A percentile compares a stretch with the other conserved stretches of the same genome.
These are phyloP conservation scores for Amauroascus niger DNA, from an alignment of 2,329 filamentous ascomycete genomes.

Conservation along the genomic window DNA sequence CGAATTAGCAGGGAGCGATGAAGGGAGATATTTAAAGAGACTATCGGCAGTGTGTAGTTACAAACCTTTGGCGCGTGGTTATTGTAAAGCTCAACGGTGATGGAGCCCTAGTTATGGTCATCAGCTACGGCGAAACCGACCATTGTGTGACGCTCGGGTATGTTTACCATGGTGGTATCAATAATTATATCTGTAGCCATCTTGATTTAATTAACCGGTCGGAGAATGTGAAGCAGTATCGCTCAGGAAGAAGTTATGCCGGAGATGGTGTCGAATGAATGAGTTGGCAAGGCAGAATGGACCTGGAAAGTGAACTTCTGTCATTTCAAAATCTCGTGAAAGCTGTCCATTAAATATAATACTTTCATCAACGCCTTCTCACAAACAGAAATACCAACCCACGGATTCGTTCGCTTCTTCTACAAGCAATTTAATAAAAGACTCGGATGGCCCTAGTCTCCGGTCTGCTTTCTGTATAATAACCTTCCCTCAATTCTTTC, in stretches of 20 bases:
- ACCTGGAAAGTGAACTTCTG: neutral
- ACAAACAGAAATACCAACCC: neutral
- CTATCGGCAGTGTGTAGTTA: constrained; percentile 8
- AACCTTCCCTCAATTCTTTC: neutral
- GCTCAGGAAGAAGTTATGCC: too few species aligned
- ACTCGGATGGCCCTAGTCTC: neutral
- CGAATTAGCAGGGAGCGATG: neutral
- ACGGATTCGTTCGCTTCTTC: neutral
- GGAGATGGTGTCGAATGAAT: constrained; percentile 3
- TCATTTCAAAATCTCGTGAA: neutral
- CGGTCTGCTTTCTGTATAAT: neutral
- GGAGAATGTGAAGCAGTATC: too few species aligned
- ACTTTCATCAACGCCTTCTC: neutral
- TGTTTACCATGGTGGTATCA: constrained; percentile 70
- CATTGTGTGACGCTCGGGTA: neutral
- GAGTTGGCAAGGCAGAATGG: neutral
- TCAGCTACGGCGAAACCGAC: neutral
- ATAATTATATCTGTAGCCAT: constrained; percentile 74
- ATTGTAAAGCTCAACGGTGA: constrained; percentile 83
- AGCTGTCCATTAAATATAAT: too few species aligned
- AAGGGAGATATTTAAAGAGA: neutral
- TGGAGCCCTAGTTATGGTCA: constrained; percentile 54
- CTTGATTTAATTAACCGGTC: too few species aligned
- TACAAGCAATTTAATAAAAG: neutral
- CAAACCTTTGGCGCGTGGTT: constrained; percentile 65